Evolutionary conservation across 1,284 basidiomycete genomes (phyloP).

Genomic region (Sparassis latifolia): DNA sequence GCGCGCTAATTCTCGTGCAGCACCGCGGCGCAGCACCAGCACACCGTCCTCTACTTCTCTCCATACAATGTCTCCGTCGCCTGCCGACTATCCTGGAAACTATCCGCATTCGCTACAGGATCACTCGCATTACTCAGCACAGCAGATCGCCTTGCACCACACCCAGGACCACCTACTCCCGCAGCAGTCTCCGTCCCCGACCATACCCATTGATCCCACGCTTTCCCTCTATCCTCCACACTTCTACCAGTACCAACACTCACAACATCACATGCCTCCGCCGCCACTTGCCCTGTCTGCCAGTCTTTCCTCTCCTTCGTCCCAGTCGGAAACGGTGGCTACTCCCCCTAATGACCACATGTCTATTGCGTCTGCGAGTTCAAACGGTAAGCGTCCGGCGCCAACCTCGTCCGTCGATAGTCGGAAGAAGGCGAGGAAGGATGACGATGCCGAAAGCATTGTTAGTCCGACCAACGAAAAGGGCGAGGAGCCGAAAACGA

Average conservation of each 20-base stretch:
- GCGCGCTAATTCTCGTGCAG: too few relatives aligned
- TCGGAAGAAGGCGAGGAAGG: slow-evolving; percentile 54
- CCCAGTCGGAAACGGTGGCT: slow-evolving; percentile 67
- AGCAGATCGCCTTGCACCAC: too few relatives aligned
- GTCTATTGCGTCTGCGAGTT: slow-evolving; percentile 31
- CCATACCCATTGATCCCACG: slow-evolving; percentile 59
- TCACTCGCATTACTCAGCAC: too few relatives aligned
- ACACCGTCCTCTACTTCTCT: too few relatives aligned
- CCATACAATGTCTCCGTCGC: too few relatives aligned
- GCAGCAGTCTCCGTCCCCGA: slow-evolving; percentile 42
- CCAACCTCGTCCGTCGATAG: slow-evolving; percentile 38
- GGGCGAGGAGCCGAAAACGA: slow-evolving; percentile 63
- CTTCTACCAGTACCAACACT: slow-evolving; percentile 43
- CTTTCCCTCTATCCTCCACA: slow-evolving; percentile 57
- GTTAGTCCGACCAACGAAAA: slow-evolving; percentile 51
- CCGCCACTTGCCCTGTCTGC: slow-evolving; percentile 24
- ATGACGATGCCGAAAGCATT: slow-evolving; percentile 38
- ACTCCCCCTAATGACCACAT: slow-evolving; percentile 62
- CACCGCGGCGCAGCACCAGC: too few relatives aligned
- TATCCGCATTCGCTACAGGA: too few relatives aligned
- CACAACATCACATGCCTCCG: slow-evolving; percentile 27
- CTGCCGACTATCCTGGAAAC: too few relatives aligned
- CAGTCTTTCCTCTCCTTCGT: slow-evolving; percentile 47
- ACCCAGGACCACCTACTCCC: background rate
- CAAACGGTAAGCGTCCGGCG: slow-evolving; percentile 62